Conservation (phyloP, 2,329 filamentous ascomycete genomes). For the Chrysoporthe cubensis region DNA sequence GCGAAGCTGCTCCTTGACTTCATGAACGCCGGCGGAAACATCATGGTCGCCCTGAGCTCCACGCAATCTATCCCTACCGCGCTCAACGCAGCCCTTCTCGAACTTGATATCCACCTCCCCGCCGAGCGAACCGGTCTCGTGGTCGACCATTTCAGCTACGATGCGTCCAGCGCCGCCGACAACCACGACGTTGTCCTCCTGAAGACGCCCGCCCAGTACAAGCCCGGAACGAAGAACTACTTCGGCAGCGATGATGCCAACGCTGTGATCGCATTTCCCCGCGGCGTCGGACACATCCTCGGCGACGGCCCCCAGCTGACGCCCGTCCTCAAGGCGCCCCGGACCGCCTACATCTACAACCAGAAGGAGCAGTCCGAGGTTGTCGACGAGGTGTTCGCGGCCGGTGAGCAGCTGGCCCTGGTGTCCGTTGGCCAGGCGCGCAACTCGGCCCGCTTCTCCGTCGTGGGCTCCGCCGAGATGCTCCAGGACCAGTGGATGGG, state of each 20-base stretch:
- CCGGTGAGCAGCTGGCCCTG: conserved; percentile 80
- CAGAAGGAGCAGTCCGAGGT: conserved; percentile 78
- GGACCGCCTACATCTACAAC: conserved; percentile 91
- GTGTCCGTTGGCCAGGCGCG: conserved; percentile 88
- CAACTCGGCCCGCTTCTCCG: conserved; percentile 87
- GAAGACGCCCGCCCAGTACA: conserved; percentile 66
- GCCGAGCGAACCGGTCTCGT: conserved; percentile 82
- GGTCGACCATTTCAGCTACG: conserved; percentile 96
- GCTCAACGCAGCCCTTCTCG: conserved; percentile 77
- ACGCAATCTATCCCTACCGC: conserved; percentile 70
- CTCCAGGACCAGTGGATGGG: conserved; percentile 89
- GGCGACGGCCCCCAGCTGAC: conserved; percentile 77
- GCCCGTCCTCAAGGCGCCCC: conserved; percentile 80
- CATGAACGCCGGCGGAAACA: conserved; percentile 87
- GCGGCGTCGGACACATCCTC: conserved; percentile 78
- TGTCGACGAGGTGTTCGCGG: conserved; percentile 82
- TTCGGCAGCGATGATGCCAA: conserved; percentile 66
- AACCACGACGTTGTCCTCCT: conserved; percentile 88
- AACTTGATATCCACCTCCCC: conserved; percentile 89
- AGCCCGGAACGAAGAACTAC: conserved; percentile 74
- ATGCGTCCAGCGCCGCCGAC: conserved; percentile 74
- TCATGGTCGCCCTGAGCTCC: conserved; percentile 83
- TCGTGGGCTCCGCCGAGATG: conserved; percentile 85
- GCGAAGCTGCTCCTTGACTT: conserved; percentile 88
- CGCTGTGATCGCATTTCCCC: conserved; percentile 77